Conservation (phyloP, 177 flowering plant genomes). For the Vitis hybrid region DNA sequence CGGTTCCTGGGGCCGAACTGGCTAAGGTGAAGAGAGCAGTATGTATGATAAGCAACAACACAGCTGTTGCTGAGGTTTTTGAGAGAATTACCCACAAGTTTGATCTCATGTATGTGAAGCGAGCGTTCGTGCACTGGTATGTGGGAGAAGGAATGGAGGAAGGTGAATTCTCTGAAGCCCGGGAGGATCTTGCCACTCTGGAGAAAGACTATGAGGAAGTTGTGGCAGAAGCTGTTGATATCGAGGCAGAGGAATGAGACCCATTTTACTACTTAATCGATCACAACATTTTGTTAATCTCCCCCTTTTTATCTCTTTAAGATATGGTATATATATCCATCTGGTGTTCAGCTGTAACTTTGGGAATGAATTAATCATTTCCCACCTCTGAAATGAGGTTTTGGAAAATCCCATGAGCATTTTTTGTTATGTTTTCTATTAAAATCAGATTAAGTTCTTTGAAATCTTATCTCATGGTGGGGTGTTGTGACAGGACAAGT, state of each 20-base stretch:
- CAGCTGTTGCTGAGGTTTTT: slow-evolving; percentile 43
- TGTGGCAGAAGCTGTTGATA: slow-evolving; percentile 37
- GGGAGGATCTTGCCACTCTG: slow-evolving; percentile 48
- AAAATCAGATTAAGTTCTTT: too few species aligned
- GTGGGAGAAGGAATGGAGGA: slow-evolving; percentile 51
- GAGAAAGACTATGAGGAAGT: slow-evolving; percentile 47
- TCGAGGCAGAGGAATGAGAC: slow-evolving; percentile 27
- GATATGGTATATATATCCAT: too few species aligned
- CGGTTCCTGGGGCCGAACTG: slow-evolving; percentile 42
- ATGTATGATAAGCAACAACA: slow-evolving; percentile 47
- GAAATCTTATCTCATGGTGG: too few species aligned
- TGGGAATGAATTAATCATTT: too few species aligned
- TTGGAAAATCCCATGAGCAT: too few species aligned
- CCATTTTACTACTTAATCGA: background rate
- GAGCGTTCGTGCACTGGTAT: slow-evolving; percentile 48
- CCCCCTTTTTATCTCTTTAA: background rate
- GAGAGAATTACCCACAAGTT: slow-evolving; percentile 36
- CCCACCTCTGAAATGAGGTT: too few species aligned
- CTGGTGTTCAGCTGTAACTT: too few species aligned
- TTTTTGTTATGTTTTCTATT: too few species aligned
- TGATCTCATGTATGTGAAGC: slow-evolving; percentile 41
- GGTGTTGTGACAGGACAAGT: too few species aligned
- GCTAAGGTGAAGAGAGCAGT: slow-evolving; percentile 44
- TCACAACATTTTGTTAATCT: background rate
- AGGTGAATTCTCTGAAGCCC: slow-evolving; percentile 45